These are phyloP conservation scores for Pseudoturritis turrita DNA, from an alignment of 345 rosid genomes.

Conservation along the genomic window DNA sequence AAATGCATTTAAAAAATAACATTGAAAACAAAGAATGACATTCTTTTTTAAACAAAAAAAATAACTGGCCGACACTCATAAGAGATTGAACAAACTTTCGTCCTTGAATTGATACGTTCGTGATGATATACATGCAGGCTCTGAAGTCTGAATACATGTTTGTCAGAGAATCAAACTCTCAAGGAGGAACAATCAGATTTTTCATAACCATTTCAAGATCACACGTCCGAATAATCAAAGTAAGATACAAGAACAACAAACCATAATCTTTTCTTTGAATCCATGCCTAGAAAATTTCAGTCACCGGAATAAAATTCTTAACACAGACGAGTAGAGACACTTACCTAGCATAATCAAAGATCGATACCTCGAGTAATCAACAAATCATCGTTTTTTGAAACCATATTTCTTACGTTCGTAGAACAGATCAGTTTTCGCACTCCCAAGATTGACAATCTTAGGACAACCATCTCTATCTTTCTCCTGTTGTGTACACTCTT, in stretches of 20 bases:
- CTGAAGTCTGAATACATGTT: too few relatives aligned
- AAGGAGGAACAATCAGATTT: background rate
- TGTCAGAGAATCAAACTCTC: too few relatives aligned
- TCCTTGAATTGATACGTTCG: too few relatives aligned
- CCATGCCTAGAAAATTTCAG: background rate
- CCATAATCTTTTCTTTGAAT: background rate
- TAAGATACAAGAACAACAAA: background rate
- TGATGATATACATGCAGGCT: too few relatives aligned
- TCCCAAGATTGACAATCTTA: constrained; percentile 61
- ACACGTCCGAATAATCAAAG: background rate
- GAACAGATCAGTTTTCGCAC: constrained; percentile 61
- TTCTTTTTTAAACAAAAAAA: too few relatives aligned
- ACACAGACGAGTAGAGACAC: background rate
- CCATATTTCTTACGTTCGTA: constrained; percentile 67
- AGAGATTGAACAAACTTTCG: too few relatives aligned
- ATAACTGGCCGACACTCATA: too few relatives aligned
- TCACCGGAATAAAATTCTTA: background rate
- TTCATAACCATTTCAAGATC: background rate
- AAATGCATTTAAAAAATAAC: too few relatives aligned
- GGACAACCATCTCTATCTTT: constrained; percentile 71
- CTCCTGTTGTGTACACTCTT: constrained; percentile 75
- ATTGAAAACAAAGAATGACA: too few relatives aligned
- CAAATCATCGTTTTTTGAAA: constrained; percentile 43
- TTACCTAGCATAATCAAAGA: background rate
- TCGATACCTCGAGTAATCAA: background rate